phyloP scores from a whole-genome alignment of 352 stramenopile genomes.

The Pythium utonaiense region DNA sequence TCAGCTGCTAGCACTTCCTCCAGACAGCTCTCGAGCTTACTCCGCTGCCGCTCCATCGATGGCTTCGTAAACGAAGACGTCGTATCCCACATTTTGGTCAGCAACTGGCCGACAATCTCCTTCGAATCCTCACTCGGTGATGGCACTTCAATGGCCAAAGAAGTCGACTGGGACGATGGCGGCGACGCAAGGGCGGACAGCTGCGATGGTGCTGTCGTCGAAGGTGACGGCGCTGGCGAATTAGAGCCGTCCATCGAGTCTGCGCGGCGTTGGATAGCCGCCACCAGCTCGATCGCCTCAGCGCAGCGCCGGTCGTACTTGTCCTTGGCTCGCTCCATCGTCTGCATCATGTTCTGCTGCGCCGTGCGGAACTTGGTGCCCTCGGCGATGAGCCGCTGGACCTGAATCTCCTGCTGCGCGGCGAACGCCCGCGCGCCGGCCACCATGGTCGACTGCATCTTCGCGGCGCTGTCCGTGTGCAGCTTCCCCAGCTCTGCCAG shows the following conservation, averaged over 20 bases:
- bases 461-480: constrained; percentile 54
- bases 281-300: constrained; percentile 56
- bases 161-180: not conserved
- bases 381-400: constrained; percentile 74
- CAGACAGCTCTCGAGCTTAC: constrained; percentile 51
- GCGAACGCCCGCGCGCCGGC: constrained; percentile 62
- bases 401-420: constrained; percentile 67
- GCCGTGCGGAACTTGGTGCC: constrained; percentile 64
- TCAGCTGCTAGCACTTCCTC: constrained; percentile 70
- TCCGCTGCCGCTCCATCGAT: constrained; percentile 59
- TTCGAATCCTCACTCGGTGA: constrained; percentile 51
- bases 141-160: constrained; percentile 4
- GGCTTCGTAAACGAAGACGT: constrained; percentile 64
- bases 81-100: constrained; percentile 83
- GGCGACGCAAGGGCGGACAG: not conserved
- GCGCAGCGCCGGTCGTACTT: constrained; percentile 76
- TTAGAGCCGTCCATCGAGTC: not conserved
- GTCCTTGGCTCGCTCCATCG: constrained; percentile 66
- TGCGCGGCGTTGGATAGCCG: constrained; percentile 12
- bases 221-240: constrained; percentile 3
- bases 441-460: constrained; percentile 58
- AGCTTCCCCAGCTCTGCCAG: constrained; percentile 49
- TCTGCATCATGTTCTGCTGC: constrained; percentile 54
- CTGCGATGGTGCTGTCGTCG: constrained; percentile 9
- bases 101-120: constrained; percentile 65